Base-by-base conservation (phyloP, 1,284 basidiomycete genomes). In the Mycena citricolor region DNA sequence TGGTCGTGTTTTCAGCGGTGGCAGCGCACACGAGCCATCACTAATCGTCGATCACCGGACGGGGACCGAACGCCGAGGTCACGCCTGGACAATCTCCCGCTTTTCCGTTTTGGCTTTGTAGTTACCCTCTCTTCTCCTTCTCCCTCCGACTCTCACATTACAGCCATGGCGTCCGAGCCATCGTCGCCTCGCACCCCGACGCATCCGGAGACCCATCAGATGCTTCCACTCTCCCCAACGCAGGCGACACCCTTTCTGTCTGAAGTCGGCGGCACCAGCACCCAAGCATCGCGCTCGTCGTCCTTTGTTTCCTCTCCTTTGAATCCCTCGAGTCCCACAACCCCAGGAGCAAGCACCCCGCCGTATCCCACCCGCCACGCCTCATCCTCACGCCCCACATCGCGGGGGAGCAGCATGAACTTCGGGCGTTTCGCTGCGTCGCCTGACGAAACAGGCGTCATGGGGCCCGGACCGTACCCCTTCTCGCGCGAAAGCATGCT, bases 351-450 rank as follows among this genome's bases (percentile, higher is more conserved):
- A n/a, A n/a, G n/a, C n/a, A n/a, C n/a, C n/a, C n/a, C n/a, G n/a
- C n/a, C n/a, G n/a, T n/a, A n/a, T n/a, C 11, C 49, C 40, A 39
- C 29, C 13, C 30, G 34, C 4, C 39, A 36, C 29, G 39, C 36
- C 19, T 44, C 34, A 2, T 33, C 23, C 14, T 60, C 58, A 20
- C 46, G 57, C 31, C 51, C 60, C 2, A 51, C 35, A 17, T 57
- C 58, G 6, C 50, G 55, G 10, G 48, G 54, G 10, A 58, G 57
- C 31, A 54, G 57, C 40, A 46, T 58, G 31, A 56, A 57, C 8
- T 47, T 49, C 26, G 49, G n/a, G 48, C 7, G 35, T 44, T 8
- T 37, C 48, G 4, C 44, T 44, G 2, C 32, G 6, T 46, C 50
- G 3, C 56, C 42, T 36, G 51, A 47, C 16, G 57, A 57, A 37